Evolutionary conservation across 164 flowering plant genomes (phyloP).

Genomic region (Litsea cubeba): DNA sequence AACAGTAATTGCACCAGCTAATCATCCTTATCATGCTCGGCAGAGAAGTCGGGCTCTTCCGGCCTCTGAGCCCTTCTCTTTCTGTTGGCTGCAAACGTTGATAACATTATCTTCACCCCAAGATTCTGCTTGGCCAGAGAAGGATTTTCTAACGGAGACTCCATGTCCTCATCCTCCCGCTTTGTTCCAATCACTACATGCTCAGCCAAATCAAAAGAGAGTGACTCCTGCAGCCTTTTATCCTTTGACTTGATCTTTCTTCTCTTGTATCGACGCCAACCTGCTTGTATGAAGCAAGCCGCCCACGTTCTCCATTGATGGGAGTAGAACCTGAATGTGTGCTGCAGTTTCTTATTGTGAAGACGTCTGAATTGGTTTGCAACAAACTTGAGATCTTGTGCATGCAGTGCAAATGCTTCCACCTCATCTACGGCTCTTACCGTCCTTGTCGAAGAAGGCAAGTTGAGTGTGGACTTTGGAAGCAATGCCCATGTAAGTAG

Average conservation of each 20-base stretch:
- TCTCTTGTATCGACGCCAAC: slow-evolving; percentile 69
- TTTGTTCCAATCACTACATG: slow-evolving; percentile 19
- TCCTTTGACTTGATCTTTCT: slow-evolving; percentile 40
- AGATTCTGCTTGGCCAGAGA: slow-evolving; percentile 39
- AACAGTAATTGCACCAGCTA: not conserved
- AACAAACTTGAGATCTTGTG: slow-evolving; percentile 86
- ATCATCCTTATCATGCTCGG: slow-evolving; percentile 44
- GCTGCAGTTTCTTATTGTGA: slow-evolving; percentile 85
- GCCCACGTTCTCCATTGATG: slow-evolving; percentile 99
- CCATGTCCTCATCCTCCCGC: slow-evolving; percentile 26
- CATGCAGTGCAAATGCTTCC: slow-evolving; percentile 82
- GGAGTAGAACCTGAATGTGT: slow-evolving; percentile 85
- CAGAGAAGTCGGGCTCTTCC: slow-evolving; percentile 86
- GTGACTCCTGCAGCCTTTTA: slow-evolving; percentile 42
- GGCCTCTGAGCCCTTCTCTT: slow-evolving; percentile 81
- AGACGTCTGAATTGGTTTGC: slow-evolving; percentile 88
- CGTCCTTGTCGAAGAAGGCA: slow-evolving; percentile 85
- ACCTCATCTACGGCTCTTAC: slow-evolving; percentile 76
- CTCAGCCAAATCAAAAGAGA: slow-evolving; percentile 25
- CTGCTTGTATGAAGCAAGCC: slow-evolving; percentile 93
- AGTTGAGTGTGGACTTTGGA: slow-evolving; percentile 61
- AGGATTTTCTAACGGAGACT: slow-evolving; percentile 18
- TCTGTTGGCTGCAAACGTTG: slow-evolving; percentile 80
- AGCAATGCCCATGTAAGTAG: slow-evolving; percentile 83
- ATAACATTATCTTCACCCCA: slow-evolving; percentile 62